phyloP scores from a whole-genome alignment of 371 early-diverging fungal species.

The Apophysomyces ossiformis region DNA sequence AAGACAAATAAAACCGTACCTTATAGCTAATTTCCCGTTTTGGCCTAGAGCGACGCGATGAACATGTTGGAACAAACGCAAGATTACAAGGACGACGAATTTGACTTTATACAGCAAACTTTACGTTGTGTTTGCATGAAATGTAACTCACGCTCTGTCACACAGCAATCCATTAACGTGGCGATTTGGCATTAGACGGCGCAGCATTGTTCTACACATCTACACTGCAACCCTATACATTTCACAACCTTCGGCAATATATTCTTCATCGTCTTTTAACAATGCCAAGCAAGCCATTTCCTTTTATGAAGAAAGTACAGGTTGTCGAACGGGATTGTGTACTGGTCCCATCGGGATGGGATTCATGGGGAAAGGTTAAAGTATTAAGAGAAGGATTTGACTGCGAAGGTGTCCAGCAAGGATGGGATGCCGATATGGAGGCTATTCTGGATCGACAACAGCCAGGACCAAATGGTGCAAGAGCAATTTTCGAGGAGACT shows the following conservation, averaged over 20 bases:
- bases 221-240: conserved; percentile 78
- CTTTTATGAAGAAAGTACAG: conserved; percentile 74
- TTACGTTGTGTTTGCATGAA: conserved; percentile 89
- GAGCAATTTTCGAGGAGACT: conserved; percentile 48
- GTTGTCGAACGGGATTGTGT: conserved; percentile 89
- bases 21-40: not conserved
- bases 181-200: conserved; percentile 67
- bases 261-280: conserved; percentile 77
- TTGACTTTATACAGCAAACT: conserved; percentile 95
- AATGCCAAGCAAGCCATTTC: conserved; percentile 47
- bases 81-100: conserved; percentile 89
- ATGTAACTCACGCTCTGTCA: conserved; percentile 64
- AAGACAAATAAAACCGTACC: not conserved
- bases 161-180: not conserved
- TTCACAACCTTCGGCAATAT: conserved; percentile 79
- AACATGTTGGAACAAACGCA: conserved; percentile 79
- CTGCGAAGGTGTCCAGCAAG: conserved; percentile 61
- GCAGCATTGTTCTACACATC: conserved; percentile 92
- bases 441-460: conserved; percentile 42
- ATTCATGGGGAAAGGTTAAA: conserved; percentile 87
- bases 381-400: conserved; percentile 84
- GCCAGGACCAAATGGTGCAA: conserved; percentile 40
- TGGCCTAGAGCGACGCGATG: conserved; percentile 76
- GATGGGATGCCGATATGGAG: conserved; percentile 65
- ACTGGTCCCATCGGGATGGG: conserved; percentile 94